Evolutionary conservation across 176 grass and related monocot genomes (phyloP).

Genomic region (Triticum aestivum): DNA sequence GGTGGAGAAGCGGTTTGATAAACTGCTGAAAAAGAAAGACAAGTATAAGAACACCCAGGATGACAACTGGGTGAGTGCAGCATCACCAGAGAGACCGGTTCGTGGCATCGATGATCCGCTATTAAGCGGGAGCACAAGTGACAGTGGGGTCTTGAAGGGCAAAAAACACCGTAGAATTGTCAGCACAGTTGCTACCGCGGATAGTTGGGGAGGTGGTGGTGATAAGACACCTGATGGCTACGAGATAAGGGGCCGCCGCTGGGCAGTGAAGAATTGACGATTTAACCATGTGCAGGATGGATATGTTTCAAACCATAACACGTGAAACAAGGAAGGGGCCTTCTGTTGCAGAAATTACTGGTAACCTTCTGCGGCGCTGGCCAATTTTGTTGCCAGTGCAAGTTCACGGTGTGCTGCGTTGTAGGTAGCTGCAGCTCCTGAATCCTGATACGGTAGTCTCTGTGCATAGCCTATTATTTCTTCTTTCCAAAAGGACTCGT

Average conservation of each 20-base stretch:
- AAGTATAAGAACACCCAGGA: conserved; percentile 66
- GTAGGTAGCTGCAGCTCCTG: conserved; percentile 21
- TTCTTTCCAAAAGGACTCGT: not conserved
- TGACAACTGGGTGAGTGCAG: conserved; percentile 68
- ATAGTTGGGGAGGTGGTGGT: conserved; percentile 48
- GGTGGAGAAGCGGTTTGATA: conserved; percentile 79
- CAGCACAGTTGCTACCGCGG: conserved; percentile 15
- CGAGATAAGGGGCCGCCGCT: conserved; percentile 60
- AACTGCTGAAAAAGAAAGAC: conserved; percentile 69
- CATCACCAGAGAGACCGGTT: conserved; percentile 49
- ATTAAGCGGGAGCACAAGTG: conserved; percentile 64
- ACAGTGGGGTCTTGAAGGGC: conserved; percentile 55
- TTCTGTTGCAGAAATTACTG: not conserved
- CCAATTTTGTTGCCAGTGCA: conserved; percentile 18
- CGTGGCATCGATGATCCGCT: conserved; percentile 92
- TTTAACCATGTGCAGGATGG: conserved; percentile 20
- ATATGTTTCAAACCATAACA: conserved; percentile 17
- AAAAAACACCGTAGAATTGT: conserved; percentile 52
- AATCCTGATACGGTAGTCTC: conserved; percentile 1
- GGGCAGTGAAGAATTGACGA: conserved; percentile 52
- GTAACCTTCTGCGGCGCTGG: conserved; percentile 7
- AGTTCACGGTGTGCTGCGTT: conserved; percentile 21
- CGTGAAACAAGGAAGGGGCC: not conserved
- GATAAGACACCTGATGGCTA: conserved; percentile 51
- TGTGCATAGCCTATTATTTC: conserved; percentile 28